phyloP scores from a whole-genome alignment of 768 basidiomycete species.

The Dacryopinax primogenitus region DNA sequence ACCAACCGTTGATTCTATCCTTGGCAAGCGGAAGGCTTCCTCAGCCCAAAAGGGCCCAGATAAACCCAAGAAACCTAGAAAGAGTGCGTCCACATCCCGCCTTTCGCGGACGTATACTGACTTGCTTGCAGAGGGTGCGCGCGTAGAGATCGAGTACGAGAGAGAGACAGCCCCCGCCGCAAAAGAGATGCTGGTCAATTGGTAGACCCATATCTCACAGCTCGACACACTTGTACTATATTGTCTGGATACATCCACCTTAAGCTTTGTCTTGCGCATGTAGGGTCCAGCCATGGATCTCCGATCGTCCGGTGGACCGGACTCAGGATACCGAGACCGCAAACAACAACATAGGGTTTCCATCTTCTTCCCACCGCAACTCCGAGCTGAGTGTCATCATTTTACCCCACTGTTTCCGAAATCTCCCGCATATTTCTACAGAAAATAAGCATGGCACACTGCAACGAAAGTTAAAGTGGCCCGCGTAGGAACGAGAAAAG shows the following conservation, averaged over 20 bases:
- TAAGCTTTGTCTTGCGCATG: not conserved
- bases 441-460: too few species aligned
- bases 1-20: constrained; percentile 30
- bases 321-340: too few species aligned
- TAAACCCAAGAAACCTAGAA: constrained; percentile 47
- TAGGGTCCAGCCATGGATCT: not conserved
- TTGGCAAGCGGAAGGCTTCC: constrained; percentile 58
- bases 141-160: constrained; percentile 94
- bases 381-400: too few species aligned
- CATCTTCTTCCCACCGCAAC: too few species aligned
- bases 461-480: too few species aligned
- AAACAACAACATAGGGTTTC: too few species aligned
- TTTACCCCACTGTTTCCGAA: too few species aligned
- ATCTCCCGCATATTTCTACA: too few species aligned
- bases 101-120: not conserved
- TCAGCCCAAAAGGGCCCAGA: constrained; percentile 34
- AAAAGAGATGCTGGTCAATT: constrained; percentile 30
- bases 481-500: too few species aligned
- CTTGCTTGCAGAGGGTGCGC: constrained; percentile 44
- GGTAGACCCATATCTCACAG: constrained; percentile 17
- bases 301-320: too few species aligned
- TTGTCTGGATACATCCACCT: not conserved
- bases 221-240: not conserved
- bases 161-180: constrained; percentile 54
- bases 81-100: constrained; percentile 34